Conservation (phyloP, 2,329 filamentous ascomycete species). For the Pezicula carpinea region DNA sequence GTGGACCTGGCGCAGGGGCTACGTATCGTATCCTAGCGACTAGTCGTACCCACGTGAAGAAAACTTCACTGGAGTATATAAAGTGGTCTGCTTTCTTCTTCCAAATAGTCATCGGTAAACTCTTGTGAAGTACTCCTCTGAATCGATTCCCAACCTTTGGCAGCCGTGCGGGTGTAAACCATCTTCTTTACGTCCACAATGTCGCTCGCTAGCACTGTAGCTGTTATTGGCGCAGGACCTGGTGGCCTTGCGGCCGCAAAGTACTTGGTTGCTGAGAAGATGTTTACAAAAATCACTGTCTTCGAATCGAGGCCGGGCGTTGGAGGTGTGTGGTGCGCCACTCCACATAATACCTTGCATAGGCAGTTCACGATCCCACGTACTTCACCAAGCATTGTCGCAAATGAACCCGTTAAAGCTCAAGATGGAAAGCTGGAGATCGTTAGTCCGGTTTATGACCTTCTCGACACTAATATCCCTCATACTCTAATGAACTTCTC, state of each 20-base stretch:
- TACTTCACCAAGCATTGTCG: constrained; percentile 52
- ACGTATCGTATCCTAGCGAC: too few species aligned
- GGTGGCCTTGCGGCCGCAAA: constrained; percentile 73
- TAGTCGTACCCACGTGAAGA: too few species aligned
- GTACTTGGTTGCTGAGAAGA: constrained; percentile 68
- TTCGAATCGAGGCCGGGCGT: constrained; percentile 73
- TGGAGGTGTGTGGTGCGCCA: constrained; percentile 82
- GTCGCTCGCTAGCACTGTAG: constrained; percentile 27
- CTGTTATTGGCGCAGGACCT: constrained; percentile 77
- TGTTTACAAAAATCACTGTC: constrained; percentile 64
- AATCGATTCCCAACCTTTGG: too few species aligned
- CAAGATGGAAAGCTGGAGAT: constrained; percentile 33
- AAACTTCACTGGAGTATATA: too few species aligned
- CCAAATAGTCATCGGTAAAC: too few species aligned
- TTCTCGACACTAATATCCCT: constrained; percentile 82
- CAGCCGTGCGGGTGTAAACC: too few species aligned
- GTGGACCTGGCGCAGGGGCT: too few species aligned
- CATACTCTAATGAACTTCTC: constrained; percentile 73
- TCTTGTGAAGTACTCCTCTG: too few species aligned
- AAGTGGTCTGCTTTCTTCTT: too few species aligned
- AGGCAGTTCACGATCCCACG: constrained; percentile 56
- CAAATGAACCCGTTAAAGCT: constrained; percentile 59
- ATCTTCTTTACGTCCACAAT: not conserved
- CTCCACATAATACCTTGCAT: constrained; percentile 35
- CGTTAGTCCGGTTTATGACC: constrained; percentile 73